Base-by-base conservation (phyloP, 768 basidiomycete species). In the Amanita pseudoporphyria region DNA sequence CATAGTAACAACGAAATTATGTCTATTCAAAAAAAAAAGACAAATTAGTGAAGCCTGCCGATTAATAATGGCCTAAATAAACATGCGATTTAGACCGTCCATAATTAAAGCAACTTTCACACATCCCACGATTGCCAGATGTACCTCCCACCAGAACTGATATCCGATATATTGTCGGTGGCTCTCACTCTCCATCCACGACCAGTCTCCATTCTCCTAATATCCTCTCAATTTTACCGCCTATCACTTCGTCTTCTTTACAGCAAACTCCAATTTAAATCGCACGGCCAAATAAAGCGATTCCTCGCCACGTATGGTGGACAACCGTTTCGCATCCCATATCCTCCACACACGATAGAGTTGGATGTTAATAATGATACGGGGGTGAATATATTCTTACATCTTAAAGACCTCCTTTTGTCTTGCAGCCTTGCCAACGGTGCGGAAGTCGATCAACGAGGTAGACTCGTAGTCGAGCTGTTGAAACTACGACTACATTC, bases 401-500 rank as follows among this genome's bases (percentile, higher is more conserved):
- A 59, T 22, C 43, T 61, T 18, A 42, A 52, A 32, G 37, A 47
- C 12, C 52, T 63, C 16, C 54, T 63, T 40, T 52, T 54, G 2
- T 40, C 48, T 18, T 54, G 51, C 38, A 42, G 51, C 12, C 24
- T 45, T 16, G 47, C 49, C 22, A 38, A 38, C 32, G 51, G 39
- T 9, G 55, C 55, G 10, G 54, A 56, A 32, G 32, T 55, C 6
- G 64, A 65, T 52, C 53, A 53, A 19, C 28, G 43, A 24, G 60
- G 62, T 7, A 52, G 61, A 24, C 45, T 63, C 13, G 52, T 52
- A 14, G 45, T 67, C 35, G 60, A 64, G 36, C 40, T 52, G 10
- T 44, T 64, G n/a, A 54, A 51, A 6, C 54, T 65, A 18, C 52
- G 61, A 42, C 39, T 61, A 16, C 55, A 67, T 40, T 61, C 64